phyloP scores from a whole-genome alignment of 2,329 filamentous ascomycete genomes.

The Fusarium staphyleae region DNA sequence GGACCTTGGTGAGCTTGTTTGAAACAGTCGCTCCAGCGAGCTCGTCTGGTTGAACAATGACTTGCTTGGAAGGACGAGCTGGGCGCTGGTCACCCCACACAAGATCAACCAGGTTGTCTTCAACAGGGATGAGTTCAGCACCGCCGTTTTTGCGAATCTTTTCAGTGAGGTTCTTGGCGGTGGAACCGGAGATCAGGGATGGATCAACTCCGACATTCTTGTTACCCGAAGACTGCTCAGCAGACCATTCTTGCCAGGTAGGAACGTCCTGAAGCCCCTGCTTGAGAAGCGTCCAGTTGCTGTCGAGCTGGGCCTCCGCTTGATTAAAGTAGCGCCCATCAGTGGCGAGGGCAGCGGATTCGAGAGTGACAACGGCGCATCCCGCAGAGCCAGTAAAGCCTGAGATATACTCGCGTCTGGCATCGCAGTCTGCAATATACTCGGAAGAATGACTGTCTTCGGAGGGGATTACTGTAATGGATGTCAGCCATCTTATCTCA shows the following conservation, averaged over 20 bases:
- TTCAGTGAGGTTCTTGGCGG: slow-evolving; percentile 75
- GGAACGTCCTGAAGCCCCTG: slow-evolving; percentile 92
- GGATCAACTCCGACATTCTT: slow-evolving; percentile 93
- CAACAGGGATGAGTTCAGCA: slow-evolving; percentile 74
- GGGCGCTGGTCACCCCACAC: slow-evolving; percentile 85
- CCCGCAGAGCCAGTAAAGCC: slow-evolving; percentile 96
- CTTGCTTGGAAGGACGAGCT: slow-evolving; percentile 74
- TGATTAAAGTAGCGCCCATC: slow-evolving; percentile 99
- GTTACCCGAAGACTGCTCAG: slow-evolving; percentile 83
- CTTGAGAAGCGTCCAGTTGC: slow-evolving; percentile 91
- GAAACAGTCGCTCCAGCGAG: slow-evolving; percentile 84
- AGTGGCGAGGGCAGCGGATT: slow-evolving; percentile 89
- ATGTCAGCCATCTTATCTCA: slow-evolving; percentile 12
- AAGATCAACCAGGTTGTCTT: slow-evolving; percentile 85
- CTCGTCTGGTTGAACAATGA: slow-evolving; percentile 73
- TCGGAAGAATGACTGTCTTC: slow-evolving; percentile 98
- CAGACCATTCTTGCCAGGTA: slow-evolving; percentile 96
- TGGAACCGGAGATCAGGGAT: slow-evolving; percentile 75
- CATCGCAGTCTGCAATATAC: slow-evolving; percentile 97
- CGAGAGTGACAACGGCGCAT: slow-evolving; percentile 84
- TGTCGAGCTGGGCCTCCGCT: slow-evolving; percentile 86
- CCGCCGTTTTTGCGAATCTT: slow-evolving; percentile 89
- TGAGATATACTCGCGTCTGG: slow-evolving; percentile 86
- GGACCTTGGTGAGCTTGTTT: slow-evolving; percentile 82
- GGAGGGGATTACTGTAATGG: slow-evolving; percentile 80